A percentile compares a stretch with the other conserved stretches of the same genome.
Conservation (phyloP, 129 eudicot species). For the Pulicaria dysenterica region DNA sequence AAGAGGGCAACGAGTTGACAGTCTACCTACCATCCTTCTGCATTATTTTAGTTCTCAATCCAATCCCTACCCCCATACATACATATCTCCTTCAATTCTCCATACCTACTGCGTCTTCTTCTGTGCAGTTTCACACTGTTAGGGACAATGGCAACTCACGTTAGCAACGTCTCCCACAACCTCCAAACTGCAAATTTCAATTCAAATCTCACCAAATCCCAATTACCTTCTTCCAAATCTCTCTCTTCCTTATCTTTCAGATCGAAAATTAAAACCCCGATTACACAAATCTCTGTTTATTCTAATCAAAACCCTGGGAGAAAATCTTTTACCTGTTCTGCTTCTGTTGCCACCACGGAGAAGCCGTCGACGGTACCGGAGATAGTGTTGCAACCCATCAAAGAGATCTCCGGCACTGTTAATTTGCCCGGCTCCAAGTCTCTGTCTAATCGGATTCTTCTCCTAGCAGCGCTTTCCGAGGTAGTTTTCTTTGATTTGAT, state of each 20-base stretch:
- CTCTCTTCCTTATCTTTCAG: constrained; percentile 45
- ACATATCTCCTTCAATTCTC: not conserved
- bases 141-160: constrained; percentile 53
- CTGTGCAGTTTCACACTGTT: constrained; percentile 18
- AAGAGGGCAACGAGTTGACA: not conserved
- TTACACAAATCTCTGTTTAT: constrained; percentile 32
- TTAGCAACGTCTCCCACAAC: constrained; percentile 43
- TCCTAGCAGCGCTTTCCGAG: constrained; percentile 93
- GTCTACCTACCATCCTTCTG: not conserved
- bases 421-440: constrained; percentile 94
- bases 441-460: constrained; percentile 86
- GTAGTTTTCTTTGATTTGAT: constrained; percentile 29
- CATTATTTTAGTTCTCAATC: not conserved
- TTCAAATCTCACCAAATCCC: constrained; percentile 45
- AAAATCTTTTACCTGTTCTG: constrained; percentile 44
- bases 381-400: constrained; percentile 90
- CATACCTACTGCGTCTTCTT: constrained; percentile 24
- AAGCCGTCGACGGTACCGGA: constrained; percentile 85
- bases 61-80: not conserved
- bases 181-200: constrained; percentile 42
- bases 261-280: constrained; percentile 43
- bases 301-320: constrained; percentile 7
- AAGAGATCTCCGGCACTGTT: constrained; percentile 86
- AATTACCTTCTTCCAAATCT: constrained; percentile 35
- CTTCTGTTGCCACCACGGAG: constrained; percentile 72